Conservation (phyloP, 2,329 filamentous ascomycete genomes). For the Dendryphion nanum region DNA sequence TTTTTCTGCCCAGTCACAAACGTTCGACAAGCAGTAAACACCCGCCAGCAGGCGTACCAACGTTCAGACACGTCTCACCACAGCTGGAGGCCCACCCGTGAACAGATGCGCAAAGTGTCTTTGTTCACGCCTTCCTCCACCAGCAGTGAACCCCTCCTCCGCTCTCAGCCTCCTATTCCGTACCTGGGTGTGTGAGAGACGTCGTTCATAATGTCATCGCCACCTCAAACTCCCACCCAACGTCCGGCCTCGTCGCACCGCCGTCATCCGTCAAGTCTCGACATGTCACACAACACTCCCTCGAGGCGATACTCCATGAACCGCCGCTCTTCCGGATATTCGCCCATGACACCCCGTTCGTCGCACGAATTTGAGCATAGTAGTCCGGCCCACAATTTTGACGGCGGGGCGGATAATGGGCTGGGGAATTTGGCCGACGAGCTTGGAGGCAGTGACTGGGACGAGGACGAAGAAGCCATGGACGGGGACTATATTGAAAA, state of each 20-base stretch:
- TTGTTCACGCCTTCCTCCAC: too few relatives aligned
- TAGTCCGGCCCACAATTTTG: constrained; percentile 38
- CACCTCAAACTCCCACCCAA: constrained; percentile 42
- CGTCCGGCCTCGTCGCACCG: constrained; percentile 38
- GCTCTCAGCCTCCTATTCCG: too few relatives aligned
- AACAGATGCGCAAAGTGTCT: not conserved
- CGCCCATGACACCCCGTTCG: constrained; percentile 43
- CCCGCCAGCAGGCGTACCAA: too few relatives aligned
- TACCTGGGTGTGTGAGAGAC: too few relatives aligned
- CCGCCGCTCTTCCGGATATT: constrained; percentile 47
- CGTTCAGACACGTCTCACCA: not conserved
- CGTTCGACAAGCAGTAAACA: too few relatives aligned
- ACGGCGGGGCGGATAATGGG: constrained; percentile 51
- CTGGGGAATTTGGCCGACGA: constrained; percentile 80
- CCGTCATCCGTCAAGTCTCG: constrained; percentile 41
- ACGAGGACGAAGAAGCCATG: constrained; percentile 60
- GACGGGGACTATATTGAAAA: constrained; percentile 42
- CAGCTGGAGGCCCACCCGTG: constrained; percentile 1
- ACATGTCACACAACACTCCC: constrained; percentile 41
- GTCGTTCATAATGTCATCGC: constrained; percentile 39
- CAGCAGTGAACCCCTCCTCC: too few relatives aligned
- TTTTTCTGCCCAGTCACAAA: too few relatives aligned
- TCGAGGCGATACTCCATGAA: constrained; percentile 36
- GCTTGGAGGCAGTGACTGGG: constrained; percentile 66
- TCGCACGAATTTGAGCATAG: constrained; percentile 41